Evolutionary conservation across 2,329 filamentous ascomycete species (phyloP), one percentile per base, ranked within the genome.

Genomic region (Trichoderma hamatum): DNA sequence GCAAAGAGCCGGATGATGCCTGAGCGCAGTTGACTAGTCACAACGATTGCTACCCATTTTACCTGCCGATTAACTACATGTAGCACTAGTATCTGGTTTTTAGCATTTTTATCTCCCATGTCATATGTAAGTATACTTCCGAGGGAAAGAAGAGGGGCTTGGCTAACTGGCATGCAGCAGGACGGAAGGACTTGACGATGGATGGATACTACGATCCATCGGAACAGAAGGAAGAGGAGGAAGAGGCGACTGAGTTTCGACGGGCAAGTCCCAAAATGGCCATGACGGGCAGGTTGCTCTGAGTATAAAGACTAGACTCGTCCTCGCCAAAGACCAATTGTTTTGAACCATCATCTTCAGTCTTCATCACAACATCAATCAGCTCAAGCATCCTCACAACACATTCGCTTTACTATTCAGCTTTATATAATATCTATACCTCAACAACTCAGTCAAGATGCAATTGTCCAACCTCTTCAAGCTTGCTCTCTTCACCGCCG

Each of bases 381-480:
- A 7, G 24, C 16, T 49, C 26, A 19, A 36, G 26, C 32, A 19
- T 36, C 63, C 32, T 70, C 55, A 26, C 39, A 21, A 58, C 19
- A 30, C 39, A 46, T 46, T 36, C 54, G 32, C 46, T 5, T 28
- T 10, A 46, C 4, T n/a, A n/a, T 3, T 26, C 51, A 49, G 16
- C 52, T 49, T 34, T 59, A 46, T 55, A 51, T 61, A 19, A 43
- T 21, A 55, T 52, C 26, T 32, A 28, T 56, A 30, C 30, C 30
- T 24, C 43, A 51, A 19, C 39, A 43, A n/a, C 28, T 3, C 59
- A 32, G 39, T n/a, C 75, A 84, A 75, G 66, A 84, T 85, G 83
- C 81, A 83, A 75, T 73, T 83, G 76, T 75, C 80, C 73, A 77
- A 73, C 73, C 71, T 83, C 72, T 68, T 83, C 72, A 74, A 76